Evolutionary conservation across 2,329 filamentous ascomycete genomes (phyloP).

Genomic region (Endothia cerciana): DNA sequence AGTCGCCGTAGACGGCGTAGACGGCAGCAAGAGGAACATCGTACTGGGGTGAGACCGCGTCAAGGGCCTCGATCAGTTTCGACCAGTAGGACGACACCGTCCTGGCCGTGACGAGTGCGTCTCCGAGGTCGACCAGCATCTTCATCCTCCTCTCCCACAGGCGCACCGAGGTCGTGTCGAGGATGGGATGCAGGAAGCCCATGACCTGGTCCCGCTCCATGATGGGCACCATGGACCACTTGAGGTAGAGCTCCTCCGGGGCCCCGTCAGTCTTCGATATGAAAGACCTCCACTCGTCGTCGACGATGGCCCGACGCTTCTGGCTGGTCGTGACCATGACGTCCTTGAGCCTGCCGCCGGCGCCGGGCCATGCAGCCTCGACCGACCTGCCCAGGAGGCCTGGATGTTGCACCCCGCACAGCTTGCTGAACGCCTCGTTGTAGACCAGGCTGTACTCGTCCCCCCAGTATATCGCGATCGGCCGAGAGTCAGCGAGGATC

Average conservation of each 20-base stretch:
- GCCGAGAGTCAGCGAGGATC: conserved; percentile 46
- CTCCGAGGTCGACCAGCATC: conserved; percentile 53
- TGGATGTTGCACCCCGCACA: conserved; percentile 69
- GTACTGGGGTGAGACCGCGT: conserved; percentile 47
- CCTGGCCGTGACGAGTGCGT: conserved; percentile 46
- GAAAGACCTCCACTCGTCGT: conserved; percentile 52
- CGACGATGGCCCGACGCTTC: conserved; percentile 40
- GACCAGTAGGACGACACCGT: conserved; percentile 54
- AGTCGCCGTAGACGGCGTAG: conserved; percentile 52
- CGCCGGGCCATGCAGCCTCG: conserved; percentile 63
- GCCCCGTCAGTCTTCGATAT: conserved; percentile 46
- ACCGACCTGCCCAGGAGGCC: conserved; percentile 63
- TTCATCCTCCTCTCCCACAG: conserved; percentile 54
- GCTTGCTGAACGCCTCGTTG: conserved; percentile 66
- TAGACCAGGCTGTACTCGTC: conserved; percentile 63
- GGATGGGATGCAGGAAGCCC: conserved; percentile 52
- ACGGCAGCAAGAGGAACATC: conserved; percentile 57
- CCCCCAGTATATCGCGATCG: conserved; percentile 62
- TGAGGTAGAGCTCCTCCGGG: conserved; percentile 52
- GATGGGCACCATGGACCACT: conserved; percentile 53
- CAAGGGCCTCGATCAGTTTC: conserved; percentile 48
- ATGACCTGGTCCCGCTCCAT: conserved; percentile 46
- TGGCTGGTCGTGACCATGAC: conserved; percentile 42
- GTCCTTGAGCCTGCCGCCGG: conserved; percentile 41
- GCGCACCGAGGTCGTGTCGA: conserved; percentile 51